These are phyloP conservation scores for Chloropicon primus DNA, from an alignment of 139 green algal genomes.

Conservation along the genomic window DNA sequence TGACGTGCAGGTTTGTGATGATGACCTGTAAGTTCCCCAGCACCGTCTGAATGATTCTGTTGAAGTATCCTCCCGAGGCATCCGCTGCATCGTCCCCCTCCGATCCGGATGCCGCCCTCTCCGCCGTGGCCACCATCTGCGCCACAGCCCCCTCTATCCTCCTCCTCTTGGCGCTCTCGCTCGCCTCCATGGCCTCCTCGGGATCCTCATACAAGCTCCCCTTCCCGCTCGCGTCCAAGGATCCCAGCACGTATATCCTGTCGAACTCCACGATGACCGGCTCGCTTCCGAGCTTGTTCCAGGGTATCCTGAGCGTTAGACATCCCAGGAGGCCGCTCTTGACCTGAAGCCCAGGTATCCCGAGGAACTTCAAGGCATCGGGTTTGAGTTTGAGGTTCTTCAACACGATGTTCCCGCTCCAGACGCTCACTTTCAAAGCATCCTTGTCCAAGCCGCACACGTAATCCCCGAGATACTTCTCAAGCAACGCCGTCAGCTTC, in stretches of 20 bases:
- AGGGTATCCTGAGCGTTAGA: constrained; percentile 84
- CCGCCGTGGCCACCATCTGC: constrained; percentile 10
- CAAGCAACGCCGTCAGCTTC: constrained; percentile 62
- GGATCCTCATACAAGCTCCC: background rate
- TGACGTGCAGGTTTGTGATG: constrained; percentile 88
- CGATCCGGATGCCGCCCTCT: background rate
- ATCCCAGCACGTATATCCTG: constrained; percentile 77
- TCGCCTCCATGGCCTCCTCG: background rate
- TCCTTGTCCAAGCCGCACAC: constrained; percentile 61
- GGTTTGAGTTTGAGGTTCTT: constrained; percentile 75
- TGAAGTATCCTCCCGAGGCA: background rate
- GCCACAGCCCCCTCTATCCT: constrained; percentile 1
- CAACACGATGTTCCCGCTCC: constrained; percentile 76
- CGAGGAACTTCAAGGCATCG: constrained; percentile 71
- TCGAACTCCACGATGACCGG: constrained; percentile 87
- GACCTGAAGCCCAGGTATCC: constrained; percentile 71
- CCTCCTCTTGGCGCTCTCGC: background rate
- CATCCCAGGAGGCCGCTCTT: constrained; percentile 75
- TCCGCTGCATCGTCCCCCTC: background rate
- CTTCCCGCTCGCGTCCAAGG: constrained; percentile 7
- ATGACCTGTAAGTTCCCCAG: constrained; percentile 63
- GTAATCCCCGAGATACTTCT: constrained; percentile 74
- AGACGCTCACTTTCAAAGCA: constrained; percentile 25
- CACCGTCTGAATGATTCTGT: constrained; percentile 12
- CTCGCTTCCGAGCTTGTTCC: constrained; percentile 64